Conservation (phyloP, 495 filamentous ascomycete genomes). For the Daldinia bambusicola region DNA sequence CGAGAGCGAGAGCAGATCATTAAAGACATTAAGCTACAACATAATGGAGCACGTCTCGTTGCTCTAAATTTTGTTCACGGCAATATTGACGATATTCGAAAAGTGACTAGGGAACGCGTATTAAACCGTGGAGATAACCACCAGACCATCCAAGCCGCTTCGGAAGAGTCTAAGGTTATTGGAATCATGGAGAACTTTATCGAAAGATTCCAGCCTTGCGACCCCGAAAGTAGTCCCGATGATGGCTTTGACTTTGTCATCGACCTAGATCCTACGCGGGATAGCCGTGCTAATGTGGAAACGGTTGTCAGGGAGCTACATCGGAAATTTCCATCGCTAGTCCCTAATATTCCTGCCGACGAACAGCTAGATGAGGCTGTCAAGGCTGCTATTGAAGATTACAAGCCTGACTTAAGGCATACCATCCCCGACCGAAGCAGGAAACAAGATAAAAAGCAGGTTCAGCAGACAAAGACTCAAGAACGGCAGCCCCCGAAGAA, state of each 20-base stretch:
- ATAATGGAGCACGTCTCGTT: slow-evolving; percentile 76
- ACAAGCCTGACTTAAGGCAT: slow-evolving; percentile 78
- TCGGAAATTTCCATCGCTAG: slow-evolving; percentile 75
- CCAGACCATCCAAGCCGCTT: slow-evolving; percentile 91
- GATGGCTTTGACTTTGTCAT: slow-evolving; percentile 82
- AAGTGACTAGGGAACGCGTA: slow-evolving; percentile 81
- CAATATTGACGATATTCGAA: slow-evolving; percentile 71
- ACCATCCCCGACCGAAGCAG: slow-evolving; percentile 66
- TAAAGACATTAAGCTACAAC: slow-evolving; percentile 71
- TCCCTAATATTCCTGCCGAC: slow-evolving; percentile 73
- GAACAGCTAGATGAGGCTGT: slow-evolving; percentile 87
- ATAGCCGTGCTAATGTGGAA: slow-evolving; percentile 88
- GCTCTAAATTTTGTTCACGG: slow-evolving; percentile 93
- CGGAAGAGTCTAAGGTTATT: slow-evolving; percentile 71
- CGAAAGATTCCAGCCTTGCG: slow-evolving; percentile 79
- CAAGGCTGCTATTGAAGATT: slow-evolving; percentile 76
- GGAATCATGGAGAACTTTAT: slow-evolving; percentile 98
- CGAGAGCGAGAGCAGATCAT: slow-evolving; percentile 90
- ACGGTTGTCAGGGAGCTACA: slow-evolving; percentile 76
- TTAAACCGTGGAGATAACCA: slow-evolving; percentile 92
- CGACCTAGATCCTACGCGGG: slow-evolving; percentile 78
- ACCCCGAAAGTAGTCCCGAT: slow-evolving; percentile 73
- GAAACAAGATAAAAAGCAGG: slow-evolving; percentile 56
- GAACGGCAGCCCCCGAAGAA: slow-evolving; percentile 55
- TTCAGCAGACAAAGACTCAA: slow-evolving; percentile 49